These are phyloP conservation scores for Zychaea mexicana DNA, from an alignment of 371 early-diverging fungal species.

Conservation along the genomic window DNA sequence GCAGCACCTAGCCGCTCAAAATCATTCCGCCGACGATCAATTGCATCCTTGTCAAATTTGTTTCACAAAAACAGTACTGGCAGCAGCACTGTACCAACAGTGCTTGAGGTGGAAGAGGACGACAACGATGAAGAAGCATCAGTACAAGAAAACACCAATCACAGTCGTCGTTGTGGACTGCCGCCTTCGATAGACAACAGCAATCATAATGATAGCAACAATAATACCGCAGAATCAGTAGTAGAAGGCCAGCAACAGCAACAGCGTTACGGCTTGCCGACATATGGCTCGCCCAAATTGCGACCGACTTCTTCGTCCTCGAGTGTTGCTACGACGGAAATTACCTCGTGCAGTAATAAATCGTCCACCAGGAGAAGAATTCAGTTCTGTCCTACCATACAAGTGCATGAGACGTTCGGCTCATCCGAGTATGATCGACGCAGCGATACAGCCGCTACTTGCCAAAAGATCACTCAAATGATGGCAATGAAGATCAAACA, in stretches of 20 bases:
- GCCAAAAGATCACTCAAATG: constrained; percentile 63
- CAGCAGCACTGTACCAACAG: constrained; percentile 4
- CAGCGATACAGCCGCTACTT: constrained; percentile 64
- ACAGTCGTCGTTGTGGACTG: no score
- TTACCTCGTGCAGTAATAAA: constrained; percentile 2
- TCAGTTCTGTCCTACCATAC: constrained; percentile 64
- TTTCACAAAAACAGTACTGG: constrained; percentile 30
- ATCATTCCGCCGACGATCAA: constrained; percentile 34
- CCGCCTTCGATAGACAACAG: no score
- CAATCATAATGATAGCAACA: no score
- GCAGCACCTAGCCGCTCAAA: not conserved
- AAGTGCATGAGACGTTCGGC: constrained; percentile 69
- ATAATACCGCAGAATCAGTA: no score
- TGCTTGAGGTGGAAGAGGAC: constrained; percentile 23
- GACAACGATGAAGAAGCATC: not conserved
- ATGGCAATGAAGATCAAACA: constrained; percentile 76
- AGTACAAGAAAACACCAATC: no score
- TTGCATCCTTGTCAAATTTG: constrained; percentile 36
- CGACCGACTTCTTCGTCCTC: constrained; percentile 29
- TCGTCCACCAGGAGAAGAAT: constrained; percentile 21
- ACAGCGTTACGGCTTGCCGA: constrained; percentile 6
- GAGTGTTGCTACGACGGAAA: constrained; percentile 17
- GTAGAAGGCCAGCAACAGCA: no score
- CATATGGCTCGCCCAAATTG: constrained; percentile 6
- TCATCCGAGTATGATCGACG: constrained; percentile 72